phyloP scores from a whole-genome alignment of 129 eudicot genomes.

The Pittosporum tobira region DNA sequence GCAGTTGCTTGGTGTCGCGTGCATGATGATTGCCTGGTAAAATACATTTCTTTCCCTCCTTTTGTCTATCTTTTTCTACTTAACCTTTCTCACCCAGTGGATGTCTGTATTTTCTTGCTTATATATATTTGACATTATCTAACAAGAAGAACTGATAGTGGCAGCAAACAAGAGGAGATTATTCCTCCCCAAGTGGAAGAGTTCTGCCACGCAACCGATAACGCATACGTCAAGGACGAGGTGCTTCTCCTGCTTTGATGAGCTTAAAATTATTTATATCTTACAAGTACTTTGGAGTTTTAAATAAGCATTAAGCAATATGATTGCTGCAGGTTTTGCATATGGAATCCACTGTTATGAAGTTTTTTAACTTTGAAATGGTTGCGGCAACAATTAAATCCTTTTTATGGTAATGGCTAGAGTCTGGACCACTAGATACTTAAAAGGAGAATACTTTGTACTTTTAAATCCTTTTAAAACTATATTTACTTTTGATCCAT shows the following conservation, averaged over 20 bases:
- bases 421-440: not conserved
- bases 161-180: slow-evolving; percentile 93
- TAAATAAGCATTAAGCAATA: slow-evolving; percentile 12
- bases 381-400: slow-evolving; percentile 85
- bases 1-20: slow-evolving; percentile 90
- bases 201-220: slow-evolving; percentile 92
- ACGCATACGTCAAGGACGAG: slow-evolving; percentile 93
- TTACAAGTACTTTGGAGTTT: not conserved
- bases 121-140: not conserved
- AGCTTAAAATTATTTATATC: not conserved
- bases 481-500: no score
- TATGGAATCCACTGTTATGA: slow-evolving; percentile 82
- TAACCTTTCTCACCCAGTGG: not conserved
- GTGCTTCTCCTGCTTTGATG: slow-evolving; percentile 24
- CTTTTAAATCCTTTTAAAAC: no score
- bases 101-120: no score
- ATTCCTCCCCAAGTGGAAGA: slow-evolving; percentile 98
- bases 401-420: slow-evolving; percentile 53
- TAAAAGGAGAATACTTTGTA: not conserved
- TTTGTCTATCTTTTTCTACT: no score
- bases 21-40: slow-evolving; percentile 99
- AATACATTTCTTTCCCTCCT: slow-evolving; percentile 8
- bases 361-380: slow-evolving; percentile 85
- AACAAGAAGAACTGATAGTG: not conserved
- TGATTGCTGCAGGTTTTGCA: slow-evolving; percentile 53